Evolutionary conservation across 495 filamentous ascomycete species (phyloP).

Genomic region (Xylaria acuta): DNA sequence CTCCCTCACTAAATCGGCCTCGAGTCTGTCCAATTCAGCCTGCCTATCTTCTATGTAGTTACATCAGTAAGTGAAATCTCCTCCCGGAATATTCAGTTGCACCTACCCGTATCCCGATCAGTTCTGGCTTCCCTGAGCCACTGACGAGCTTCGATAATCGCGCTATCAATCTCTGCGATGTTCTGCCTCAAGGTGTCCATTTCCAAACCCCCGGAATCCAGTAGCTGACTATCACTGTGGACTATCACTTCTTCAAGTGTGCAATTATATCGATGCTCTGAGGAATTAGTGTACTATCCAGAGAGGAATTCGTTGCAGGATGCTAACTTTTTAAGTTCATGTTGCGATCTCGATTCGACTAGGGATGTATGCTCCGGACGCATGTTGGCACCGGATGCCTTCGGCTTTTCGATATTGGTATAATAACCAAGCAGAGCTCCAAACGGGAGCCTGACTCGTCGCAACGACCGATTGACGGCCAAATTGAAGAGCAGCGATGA

Average conservation of each 20-base stretch:
- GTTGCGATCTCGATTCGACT: constrained; percentile 13
- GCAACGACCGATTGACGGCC: neutral
- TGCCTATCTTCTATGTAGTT: constrained; percentile 13
- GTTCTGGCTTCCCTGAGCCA: constrained; percentile 23
- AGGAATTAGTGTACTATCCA: neutral
- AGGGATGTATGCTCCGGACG: constrained; percentile 15
- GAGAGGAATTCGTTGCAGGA: neutral
- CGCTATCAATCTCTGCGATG: constrained; percentile 25
- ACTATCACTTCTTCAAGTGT: neutral
- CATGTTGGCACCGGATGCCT: constrained; percentile 23
- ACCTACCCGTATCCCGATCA: constrained; percentile 14
- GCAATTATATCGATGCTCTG: neutral
- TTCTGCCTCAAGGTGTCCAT: constrained; percentile 25
- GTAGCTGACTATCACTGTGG: neutral
- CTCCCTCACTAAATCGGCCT: constrained; percentile 21
- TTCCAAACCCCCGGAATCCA: neutral
- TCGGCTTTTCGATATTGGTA: constrained; percentile 1
- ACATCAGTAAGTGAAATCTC: constrained; percentile 8
- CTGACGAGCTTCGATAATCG: constrained; percentile 26
- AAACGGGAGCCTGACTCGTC: constrained; percentile 3
- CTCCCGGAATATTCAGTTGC: neutral
- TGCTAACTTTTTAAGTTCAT: constrained; percentile 10
- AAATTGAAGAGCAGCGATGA: neutral
- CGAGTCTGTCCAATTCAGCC: constrained; percentile 11
- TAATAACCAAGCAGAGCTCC: constrained; percentile 2